These are phyloP conservation scores for Vararia minispora DNA, from an alignment of 768 basidiomycete species.

Conservation along the genomic window DNA sequence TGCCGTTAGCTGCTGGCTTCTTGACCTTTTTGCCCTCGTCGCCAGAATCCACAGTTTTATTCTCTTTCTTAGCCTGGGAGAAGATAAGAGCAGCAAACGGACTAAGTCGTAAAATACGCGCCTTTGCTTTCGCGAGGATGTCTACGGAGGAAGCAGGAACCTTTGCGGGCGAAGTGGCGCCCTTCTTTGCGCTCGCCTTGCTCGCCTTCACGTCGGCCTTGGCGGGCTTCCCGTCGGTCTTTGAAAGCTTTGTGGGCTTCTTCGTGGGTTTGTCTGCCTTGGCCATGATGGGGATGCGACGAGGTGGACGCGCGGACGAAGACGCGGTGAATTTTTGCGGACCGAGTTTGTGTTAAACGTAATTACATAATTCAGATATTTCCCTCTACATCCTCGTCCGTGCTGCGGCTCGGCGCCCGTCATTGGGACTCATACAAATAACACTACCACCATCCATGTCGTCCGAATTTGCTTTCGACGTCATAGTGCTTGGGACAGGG, in stretches of 20 bases:
- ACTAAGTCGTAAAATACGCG: too few species aligned
- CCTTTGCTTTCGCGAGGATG: conserved; percentile 30
- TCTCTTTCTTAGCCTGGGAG: too few species aligned
- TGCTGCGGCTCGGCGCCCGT: too few species aligned
- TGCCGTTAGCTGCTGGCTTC: too few species aligned
- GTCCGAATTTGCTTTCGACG: conserved; percentile 40
- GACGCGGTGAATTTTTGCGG: too few species aligned
- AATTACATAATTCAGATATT: too few species aligned
- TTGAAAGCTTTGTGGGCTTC: conserved; percentile 12
- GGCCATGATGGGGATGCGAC: conserved; percentile 22
- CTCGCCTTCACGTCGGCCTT: conserved; percentile 23
- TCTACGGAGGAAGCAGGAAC: conserved; percentile 29
- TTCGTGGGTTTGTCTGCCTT: conserved; percentile 31
- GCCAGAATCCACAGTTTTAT: too few species aligned
- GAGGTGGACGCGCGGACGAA: conserved; percentile 8
- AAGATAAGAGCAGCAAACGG: not conserved
- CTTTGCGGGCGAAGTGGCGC: conserved; percentile 11
- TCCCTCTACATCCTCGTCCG: too few species aligned
- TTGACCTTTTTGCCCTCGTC: too few species aligned
- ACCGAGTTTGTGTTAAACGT: too few species aligned
- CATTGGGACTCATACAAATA: too few species aligned
- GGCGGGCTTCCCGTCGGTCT: conserved; percentile 19
- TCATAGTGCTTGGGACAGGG: conserved; percentile 66
- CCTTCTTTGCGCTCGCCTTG: conserved; percentile 24
- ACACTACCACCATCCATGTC: conserved; percentile 2